Evolutionary conservation across 306 rosid genomes (phyloP), one percentile per base, ranked within the genome.

Genomic region (Inga leiocalycina): DNA sequence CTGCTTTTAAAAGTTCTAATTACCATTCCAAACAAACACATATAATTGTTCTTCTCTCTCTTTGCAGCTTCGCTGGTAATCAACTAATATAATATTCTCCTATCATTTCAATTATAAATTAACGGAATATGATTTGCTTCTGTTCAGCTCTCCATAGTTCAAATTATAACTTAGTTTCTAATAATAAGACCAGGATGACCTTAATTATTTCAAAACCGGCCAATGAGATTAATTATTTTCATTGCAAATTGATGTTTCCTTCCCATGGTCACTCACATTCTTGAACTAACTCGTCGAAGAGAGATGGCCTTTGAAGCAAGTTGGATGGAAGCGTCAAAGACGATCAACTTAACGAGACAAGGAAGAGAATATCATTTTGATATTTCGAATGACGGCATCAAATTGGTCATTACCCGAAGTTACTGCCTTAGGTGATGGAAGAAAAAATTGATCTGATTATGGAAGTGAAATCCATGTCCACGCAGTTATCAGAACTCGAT

Each of bases 391-490:
- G 0, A 88, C 90, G 10, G 92, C 88, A 81, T 94, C 98, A 0
- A 95, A 92, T 75, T 92, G 97, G 34, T 97, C 91, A 80, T 92
- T 97, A 39, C 92, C 94, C 3, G 95, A 92, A 71, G 95, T 95
- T 1, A 97, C 92, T 65, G 97, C 94, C 75, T 91, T 94, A 71
- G 43, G 43, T 39, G 8, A 39, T 6, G 43, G 43, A 39, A 39
- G 43, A 39, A 39, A 39, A 39, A 39, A 39, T 39, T 39, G 43
- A 39, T 39, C 43, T 39, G 1, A 39, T 14, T 3, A 65, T 65
- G 71, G 37, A 66, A 35, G 71, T 14, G 22, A 66, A 66, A 66
- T 66, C 22, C 44, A 66, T 11, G 30, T 62, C 35, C 37, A 62
- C 7, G n/a, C 8, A 14, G 44, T 13, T 64, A 64, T 39, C 19